Evolutionary conservation across 352 stramenopile species (phyloP).

Genomic region (Globisporangium radiosum): DNA sequence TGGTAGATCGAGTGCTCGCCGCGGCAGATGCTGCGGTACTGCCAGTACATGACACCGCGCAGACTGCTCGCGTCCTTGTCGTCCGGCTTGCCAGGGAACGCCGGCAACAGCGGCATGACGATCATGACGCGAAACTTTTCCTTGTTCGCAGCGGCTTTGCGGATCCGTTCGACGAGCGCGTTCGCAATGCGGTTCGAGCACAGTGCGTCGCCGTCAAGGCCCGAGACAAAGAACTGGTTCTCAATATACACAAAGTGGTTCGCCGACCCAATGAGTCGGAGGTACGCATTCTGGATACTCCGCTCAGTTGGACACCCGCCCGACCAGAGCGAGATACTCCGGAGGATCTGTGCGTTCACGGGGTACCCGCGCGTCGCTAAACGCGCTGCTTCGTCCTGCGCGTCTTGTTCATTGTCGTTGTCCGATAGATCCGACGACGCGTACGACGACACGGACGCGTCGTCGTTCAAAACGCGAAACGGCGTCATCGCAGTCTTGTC

Average conservation of each 20-base stretch:
- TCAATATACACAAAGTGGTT: slow-evolving; percentile 92
- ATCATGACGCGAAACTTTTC: slow-evolving; percentile 84
- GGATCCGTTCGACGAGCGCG: slow-evolving; percentile 70
- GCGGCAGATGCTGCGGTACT: slow-evolving; percentile 82
- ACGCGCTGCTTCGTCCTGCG: slow-evolving; percentile 21
- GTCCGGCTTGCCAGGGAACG: slow-evolving; percentile 71
- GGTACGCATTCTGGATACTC: slow-evolving; percentile 89
- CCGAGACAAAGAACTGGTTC: slow-evolving; percentile 88
- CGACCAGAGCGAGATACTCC: slow-evolving; percentile 79
- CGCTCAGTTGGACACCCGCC: slow-evolving; percentile 70
- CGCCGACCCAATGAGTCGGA: slow-evolving; percentile 79
- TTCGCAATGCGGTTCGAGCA: slow-evolving; percentile 82
- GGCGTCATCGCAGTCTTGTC: slow-evolving; percentile 15
- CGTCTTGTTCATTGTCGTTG: slow-evolving; percentile 3
- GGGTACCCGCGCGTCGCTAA: slow-evolving; percentile 25
- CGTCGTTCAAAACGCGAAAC: slow-evolving; percentile 5
- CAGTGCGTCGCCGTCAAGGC: slow-evolving; percentile 71
- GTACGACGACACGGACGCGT: neutral
- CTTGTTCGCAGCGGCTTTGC: slow-evolving; percentile 68
- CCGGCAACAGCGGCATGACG: slow-evolving; percentile 76
- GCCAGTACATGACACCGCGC: slow-evolving; percentile 83
- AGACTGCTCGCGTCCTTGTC: slow-evolving; percentile 80
- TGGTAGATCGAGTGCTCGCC: slow-evolving; percentile 80
- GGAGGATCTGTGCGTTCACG: slow-evolving; percentile 61
- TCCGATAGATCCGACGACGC: neutral